Percentiles rank a stretch among this genome's conserved stretches.
phyloP scores from a whole-genome alignment of 2,329 filamentous ascomycete genomes.

The Sporothrix euskadiensis region DNA sequence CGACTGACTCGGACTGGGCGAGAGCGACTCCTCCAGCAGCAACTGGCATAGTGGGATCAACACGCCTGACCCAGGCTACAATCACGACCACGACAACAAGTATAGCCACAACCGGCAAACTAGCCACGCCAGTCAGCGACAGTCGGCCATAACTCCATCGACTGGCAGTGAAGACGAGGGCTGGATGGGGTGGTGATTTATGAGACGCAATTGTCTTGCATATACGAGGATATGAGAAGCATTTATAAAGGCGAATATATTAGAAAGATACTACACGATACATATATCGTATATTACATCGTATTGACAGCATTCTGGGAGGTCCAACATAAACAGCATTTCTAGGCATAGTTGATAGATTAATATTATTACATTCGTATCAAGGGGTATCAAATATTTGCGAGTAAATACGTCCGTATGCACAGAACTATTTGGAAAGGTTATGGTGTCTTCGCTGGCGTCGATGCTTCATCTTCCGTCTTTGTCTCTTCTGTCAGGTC shows the following conservation, averaged over 20 bases:
- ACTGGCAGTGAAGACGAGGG: slow-evolving; percentile 15
- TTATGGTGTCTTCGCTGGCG: background rate
- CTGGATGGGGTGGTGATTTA: slow-evolving; percentile 24
- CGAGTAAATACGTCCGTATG: no score
- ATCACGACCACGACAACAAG: background rate
- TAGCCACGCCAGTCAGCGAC: background rate
- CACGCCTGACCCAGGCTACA: background rate
- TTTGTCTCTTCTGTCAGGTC: slow-evolving; percentile 29
- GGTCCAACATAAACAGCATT: background rate
- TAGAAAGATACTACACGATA: background rate
- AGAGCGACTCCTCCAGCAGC: background rate
- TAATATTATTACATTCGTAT: background rate
- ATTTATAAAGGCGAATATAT: background rate
- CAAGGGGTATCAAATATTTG: slow-evolving; percentile 21
- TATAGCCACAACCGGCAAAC: background rate
- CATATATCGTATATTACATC: background rate
- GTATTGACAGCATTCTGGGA: background rate
- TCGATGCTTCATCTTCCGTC: background rate
- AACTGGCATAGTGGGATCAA: slow-evolving; percentile 20
- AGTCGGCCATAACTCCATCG: background rate
- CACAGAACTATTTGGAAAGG: background rate
- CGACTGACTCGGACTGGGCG: slow-evolving; percentile 10
- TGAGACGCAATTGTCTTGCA: background rate
- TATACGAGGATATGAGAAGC: background rate
- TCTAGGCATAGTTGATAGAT: background rate